These are phyloP conservation scores for Pochonia chlamydosporia DNA, from an alignment of 2,329 filamentous ascomycete species.

Conservation along the genomic window DNA sequence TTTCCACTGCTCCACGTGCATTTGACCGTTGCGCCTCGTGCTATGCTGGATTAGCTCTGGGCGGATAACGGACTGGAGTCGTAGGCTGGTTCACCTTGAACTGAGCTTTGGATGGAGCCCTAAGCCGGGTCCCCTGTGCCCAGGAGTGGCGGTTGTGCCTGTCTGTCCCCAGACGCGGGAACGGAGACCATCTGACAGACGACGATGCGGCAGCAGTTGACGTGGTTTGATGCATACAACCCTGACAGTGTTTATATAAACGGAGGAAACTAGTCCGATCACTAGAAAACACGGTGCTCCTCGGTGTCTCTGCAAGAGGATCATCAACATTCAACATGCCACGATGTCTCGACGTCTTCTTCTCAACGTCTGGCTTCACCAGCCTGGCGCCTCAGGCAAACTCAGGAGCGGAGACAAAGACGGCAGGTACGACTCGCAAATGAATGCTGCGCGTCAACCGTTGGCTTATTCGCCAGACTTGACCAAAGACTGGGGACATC, in stretches of 20 bases:
- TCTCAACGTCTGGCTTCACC: too few relatives aligned
- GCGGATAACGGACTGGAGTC: too few relatives aligned
- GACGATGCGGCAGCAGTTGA: neutral
- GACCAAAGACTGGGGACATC: neutral
- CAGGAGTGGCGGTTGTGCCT: neutral
- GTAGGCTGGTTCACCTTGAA: neutral
- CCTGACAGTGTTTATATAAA: neutral
- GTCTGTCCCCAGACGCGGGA: neutral
- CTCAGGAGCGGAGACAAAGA: neutral
- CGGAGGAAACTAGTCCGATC: neutral
- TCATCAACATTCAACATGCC: neutral
- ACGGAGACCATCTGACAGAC: neutral
- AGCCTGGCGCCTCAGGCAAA: constrained; percentile 2
- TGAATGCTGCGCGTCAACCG: neutral
- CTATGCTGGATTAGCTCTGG: neutral
- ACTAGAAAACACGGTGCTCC: neutral
- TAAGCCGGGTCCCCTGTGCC: neutral
- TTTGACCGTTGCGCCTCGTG: constrained; percentile 2
- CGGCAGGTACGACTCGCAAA: constrained; percentile 2
- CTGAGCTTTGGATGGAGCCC: neutral
- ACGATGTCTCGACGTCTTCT: too few relatives aligned
- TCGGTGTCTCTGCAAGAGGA: neutral
- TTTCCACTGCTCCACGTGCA: constrained; percentile 5
- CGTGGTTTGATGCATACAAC: neutral
- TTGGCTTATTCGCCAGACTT: neutral